These are phyloP conservation scores for Eucalyptus regnans DNA, from an alignment of 345 rosid species.

Conservation along the genomic window DNA sequence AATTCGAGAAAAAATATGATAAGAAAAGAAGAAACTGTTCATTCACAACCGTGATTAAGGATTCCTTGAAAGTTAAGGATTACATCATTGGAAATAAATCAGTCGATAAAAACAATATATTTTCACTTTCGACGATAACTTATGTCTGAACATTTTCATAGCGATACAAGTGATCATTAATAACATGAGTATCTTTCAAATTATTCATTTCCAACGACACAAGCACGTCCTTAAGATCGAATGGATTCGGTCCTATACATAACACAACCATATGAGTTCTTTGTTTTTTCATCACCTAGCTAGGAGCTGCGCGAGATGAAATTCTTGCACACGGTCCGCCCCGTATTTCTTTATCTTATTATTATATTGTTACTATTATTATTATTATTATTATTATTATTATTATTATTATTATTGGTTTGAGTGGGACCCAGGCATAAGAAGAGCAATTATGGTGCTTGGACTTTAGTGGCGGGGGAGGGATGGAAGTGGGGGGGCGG, in stretches of 20 bases:
- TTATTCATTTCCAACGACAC: accelerated
- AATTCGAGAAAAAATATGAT: accelerated
- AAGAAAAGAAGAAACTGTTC: accelerated
- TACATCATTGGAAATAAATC: too few relatives aligned
- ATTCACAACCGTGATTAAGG: accelerated
- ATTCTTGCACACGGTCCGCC: background rate
- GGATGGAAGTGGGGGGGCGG: background rate
- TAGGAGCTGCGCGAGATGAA: background rate
- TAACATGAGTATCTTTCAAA: too few relatives aligned
- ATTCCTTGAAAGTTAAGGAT: background rate
- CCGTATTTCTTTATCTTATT: background rate
- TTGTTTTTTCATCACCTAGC: too few relatives aligned
- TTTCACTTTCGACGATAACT: accelerated
- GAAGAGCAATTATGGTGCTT: background rate
- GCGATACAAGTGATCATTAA: too few relatives aligned
- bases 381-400: too few relatives aligned
- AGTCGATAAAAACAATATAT: accelerated
- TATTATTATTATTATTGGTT: background rate
- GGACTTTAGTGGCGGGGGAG: background rate
- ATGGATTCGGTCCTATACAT: background rate
- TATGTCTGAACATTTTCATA: too few relatives aligned
- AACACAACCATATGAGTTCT: background rate
- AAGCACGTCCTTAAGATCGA: background rate
- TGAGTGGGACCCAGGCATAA: background rate
- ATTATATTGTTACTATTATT: too few relatives aligned